These are phyloP conservation scores for Penicillium brasilianum DNA, from an alignment of 2,329 filamentous ascomycete species.

Conservation along the genomic window DNA sequence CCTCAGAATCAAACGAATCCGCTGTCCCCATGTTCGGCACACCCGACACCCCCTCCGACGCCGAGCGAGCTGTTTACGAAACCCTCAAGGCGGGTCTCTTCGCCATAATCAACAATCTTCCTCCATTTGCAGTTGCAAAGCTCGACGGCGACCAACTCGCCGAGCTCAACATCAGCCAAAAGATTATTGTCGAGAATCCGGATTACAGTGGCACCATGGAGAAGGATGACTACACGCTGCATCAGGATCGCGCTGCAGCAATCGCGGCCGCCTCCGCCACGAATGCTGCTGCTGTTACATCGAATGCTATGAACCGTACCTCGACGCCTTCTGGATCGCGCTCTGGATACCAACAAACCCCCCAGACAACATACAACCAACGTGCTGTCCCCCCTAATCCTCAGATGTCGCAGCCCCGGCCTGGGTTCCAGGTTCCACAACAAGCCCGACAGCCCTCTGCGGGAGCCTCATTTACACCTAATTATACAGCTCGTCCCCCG, in stretches of 20 bases:
- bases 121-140: slow-evolving; percentile 84
- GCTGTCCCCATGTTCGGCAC: slow-evolving; percentile 41
- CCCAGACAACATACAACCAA: slow-evolving; percentile 41
- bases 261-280: slow-evolving; percentile 39
- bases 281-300: slow-evolving; percentile 36
- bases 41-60: slow-evolving; percentile 58
- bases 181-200: slow-evolving; percentile 72
- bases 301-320: slow-evolving; percentile 38
- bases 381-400: slow-evolving; percentile 39
- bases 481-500: slow-evolving; percentile 40
- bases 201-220: slow-evolving; percentile 82
- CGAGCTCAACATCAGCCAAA: slow-evolving; percentile 80
- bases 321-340: slow-evolving; percentile 42
- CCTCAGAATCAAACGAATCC: slow-evolving; percentile 39
- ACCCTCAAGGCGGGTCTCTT: slow-evolving; percentile 75
- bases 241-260: slow-evolving; percentile 49
- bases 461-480: slow-evolving; percentile 41
- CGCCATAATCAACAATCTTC: slow-evolving; percentile 74
- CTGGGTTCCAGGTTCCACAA: slow-evolving; percentile 38
- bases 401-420: slow-evolving; percentile 34
- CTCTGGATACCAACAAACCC: slow-evolving; percentile 36
- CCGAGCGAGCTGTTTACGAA: slow-evolving; percentile 68
- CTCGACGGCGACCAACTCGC: slow-evolving; percentile 84
- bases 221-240: slow-evolving; percentile 72
- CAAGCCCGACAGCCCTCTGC: slow-evolving; percentile 40